phyloP scores from a whole-genome alignment of 805 yeast genomes.

The Kodamaea fukazawae region DNA sequence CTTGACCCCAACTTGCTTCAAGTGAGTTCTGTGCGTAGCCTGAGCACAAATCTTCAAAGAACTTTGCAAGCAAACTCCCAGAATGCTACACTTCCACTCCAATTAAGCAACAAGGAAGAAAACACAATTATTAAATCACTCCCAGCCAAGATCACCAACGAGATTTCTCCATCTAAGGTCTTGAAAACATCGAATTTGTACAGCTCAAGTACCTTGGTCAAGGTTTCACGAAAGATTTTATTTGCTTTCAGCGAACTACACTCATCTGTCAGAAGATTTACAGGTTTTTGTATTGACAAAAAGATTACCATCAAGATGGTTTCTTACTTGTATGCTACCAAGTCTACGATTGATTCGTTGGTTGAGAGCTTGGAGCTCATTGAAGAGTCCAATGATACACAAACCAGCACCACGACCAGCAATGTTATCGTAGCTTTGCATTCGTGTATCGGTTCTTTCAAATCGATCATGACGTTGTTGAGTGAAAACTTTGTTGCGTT shows the following conservation, averaged over 20 bases:
- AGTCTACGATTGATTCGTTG: slow-evolving; percentile 53
- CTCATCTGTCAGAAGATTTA: slow-evolving; percentile 53
- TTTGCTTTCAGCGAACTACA: slow-evolving; percentile 66
- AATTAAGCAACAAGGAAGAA: not conserved
- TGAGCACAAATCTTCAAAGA: not conserved
- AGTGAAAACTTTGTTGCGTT: slow-evolving; percentile 48
- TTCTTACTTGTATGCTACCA: slow-evolving; percentile 48
- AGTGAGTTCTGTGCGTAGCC: not conserved
- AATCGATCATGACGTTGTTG: slow-evolving; percentile 47
- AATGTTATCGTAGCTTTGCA: slow-evolving; percentile 30
- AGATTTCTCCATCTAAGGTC: slow-evolving; percentile 12
- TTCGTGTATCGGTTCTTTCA: slow-evolving; percentile 45
- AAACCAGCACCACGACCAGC: slow-evolving; percentile 25
- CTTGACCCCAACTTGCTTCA: not conserved
- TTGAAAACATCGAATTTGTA: slow-evolving; percentile 8
- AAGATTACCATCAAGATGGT: slow-evolving; percentile 53
- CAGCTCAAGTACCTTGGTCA: slow-evolving; percentile 26
- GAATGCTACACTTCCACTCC: not conserved
- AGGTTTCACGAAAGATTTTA: slow-evolving; percentile 56
- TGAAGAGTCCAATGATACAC: slow-evolving; percentile 30
- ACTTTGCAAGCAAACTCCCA: not conserved
- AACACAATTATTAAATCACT: slow-evolving; percentile 1
- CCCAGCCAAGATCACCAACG: slow-evolving; percentile 7
- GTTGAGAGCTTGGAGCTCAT: slow-evolving; percentile 55
- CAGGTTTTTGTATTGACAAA: slow-evolving; percentile 57